Base-by-base conservation (phyloP, 371 early-diverging fungal species). In the Apophysomyces ossiformis region DNA sequence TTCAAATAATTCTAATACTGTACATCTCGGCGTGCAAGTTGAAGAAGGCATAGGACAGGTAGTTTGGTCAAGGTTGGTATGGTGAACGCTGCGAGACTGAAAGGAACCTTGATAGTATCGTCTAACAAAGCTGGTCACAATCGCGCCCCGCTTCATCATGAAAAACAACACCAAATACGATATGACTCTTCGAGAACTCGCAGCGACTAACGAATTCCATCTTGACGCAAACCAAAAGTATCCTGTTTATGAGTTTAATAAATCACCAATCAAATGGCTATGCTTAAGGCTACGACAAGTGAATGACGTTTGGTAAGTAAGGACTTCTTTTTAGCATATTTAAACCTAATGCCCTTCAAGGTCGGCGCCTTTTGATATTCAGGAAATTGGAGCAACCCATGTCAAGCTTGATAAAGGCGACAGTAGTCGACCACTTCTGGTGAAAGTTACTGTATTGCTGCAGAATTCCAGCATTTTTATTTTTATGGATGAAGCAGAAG, bases 401-500 rank as follows among this genome's bases (percentile, higher is more conserved):
- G 83, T 99, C 21, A 93, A 94, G 18, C 72, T 96, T 7, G 82
- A 89, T 21, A 78, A 82, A 18, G 75, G 79, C 46, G 82, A 73
- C 26, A 62, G 58, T 5, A 67, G 38, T 2, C 76, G 75, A 3
- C 85, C 90, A n/a, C 78, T 92, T 38, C 81, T 99, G 38, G 77
- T 96, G 9, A 82, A 91, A 18, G 85, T 92, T 7, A 90, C 94
- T 16, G 77, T 95, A 37, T 70, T 87, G 37, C 69, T 98, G 58
- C 88, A 95, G 46, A 90, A 90, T 8, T 94, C 99, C 0, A 93
- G 94, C 1, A 77, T 99, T 15, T 97, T 95, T 75, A 83, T 98
- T 16, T 79, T 90, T 0, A 78, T 97, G 56, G 85, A 87, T 39
- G 90, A 90, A 63, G 89, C 89, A 54, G 65, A 74, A 1, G 88